Conservation (phyloP, 768 basidiomycete species). For the Xanthoconium stramineum region DNA sequence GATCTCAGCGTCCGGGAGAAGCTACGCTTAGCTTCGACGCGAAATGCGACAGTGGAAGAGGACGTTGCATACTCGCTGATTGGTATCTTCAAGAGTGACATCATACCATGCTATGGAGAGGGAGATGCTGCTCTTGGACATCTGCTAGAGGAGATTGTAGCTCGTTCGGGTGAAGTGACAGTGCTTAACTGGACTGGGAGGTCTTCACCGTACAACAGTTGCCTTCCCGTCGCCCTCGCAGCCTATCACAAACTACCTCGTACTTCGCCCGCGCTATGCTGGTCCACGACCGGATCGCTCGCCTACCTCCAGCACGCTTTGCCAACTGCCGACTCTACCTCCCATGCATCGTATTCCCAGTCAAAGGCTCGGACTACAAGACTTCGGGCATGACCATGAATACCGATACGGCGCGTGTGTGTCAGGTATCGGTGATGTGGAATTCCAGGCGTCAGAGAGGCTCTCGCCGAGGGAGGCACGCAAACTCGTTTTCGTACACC, state of each 20-base stretch:
- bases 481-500: slow-evolving; percentile 6
- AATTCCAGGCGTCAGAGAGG: slow-evolving; percentile 2
- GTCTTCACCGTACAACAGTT: slow-evolving; percentile 9
- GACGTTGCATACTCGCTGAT: not conserved
- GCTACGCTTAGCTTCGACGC: slow-evolving; percentile 7
- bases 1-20: slow-evolving; percentile 4
- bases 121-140: slow-evolving; percentile 5
- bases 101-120: slow-evolving; percentile 3
- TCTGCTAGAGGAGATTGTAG: slow-evolving; percentile 8
- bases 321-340: slow-evolving; percentile 2
- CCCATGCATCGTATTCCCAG: slow-evolving; percentile 9
- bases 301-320: slow-evolving; percentile 1
- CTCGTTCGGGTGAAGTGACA: slow-evolving; percentile 5
- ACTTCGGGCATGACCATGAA: not conserved
- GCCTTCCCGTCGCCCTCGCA: slow-evolving; percentile 4
- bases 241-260: not conserved
- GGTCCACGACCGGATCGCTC: not conserved
- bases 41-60: not conserved
- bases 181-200: slow-evolving; percentile 8
- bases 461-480: not conserved
- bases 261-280: not conserved
- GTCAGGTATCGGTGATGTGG: not conserved
- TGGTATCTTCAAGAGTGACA: not conserved
- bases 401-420: slow-evolving; percentile 1
- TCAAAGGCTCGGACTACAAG: not conserved